A percentile compares a stretch with the other conserved stretches of the same genome.
These are phyloP conservation scores for Irpex lacteus DNA, from an alignment of 1,284 basidiomycete genomes.

Conservation along the genomic window DNA sequence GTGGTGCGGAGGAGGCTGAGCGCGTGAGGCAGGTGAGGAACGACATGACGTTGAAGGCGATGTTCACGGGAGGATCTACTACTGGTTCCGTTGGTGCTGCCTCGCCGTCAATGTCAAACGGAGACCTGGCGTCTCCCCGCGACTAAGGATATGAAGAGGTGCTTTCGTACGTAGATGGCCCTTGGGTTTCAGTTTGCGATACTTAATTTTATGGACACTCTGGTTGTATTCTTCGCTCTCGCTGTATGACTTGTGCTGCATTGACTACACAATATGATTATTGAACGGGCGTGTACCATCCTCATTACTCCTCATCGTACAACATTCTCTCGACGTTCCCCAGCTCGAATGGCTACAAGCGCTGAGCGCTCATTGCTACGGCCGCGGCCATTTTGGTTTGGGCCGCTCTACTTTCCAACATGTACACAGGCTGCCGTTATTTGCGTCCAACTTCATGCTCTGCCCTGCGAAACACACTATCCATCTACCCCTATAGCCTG, in stretches of 20 bases:
- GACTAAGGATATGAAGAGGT: neutral
- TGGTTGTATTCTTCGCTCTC: neutral
- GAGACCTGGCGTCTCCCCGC: conserved; percentile 4
- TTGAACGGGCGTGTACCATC: too few relatives aligned
- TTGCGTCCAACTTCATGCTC: too few relatives aligned
- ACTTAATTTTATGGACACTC: neutral
- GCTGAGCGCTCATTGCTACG: too few relatives aligned
- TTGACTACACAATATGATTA: neutral
- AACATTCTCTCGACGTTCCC: too few relatives aligned
- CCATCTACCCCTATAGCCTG: neutral
- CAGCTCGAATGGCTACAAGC: too few relatives aligned
- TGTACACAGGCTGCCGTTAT: too few relatives aligned
- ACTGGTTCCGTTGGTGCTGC: neutral
- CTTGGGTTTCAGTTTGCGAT: neutral
- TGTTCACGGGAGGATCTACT: conserved; percentile 55
- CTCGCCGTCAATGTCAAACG: neutral
- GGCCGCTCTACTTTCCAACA: too few relatives aligned
- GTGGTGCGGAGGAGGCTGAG: conserved; percentile 90
- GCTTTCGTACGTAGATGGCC: neutral
- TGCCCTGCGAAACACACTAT: too few relatives aligned
- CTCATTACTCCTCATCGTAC: too few relatives aligned
- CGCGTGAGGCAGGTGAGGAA: conserved; percentile 80
- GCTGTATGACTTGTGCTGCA: neutral
- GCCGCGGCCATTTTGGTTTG: too few relatives aligned
- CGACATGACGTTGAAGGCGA: conserved; percentile 82